phyloP scores from a whole-genome alignment of 441 rosid species.

The Gossypium lobatum region DNA sequence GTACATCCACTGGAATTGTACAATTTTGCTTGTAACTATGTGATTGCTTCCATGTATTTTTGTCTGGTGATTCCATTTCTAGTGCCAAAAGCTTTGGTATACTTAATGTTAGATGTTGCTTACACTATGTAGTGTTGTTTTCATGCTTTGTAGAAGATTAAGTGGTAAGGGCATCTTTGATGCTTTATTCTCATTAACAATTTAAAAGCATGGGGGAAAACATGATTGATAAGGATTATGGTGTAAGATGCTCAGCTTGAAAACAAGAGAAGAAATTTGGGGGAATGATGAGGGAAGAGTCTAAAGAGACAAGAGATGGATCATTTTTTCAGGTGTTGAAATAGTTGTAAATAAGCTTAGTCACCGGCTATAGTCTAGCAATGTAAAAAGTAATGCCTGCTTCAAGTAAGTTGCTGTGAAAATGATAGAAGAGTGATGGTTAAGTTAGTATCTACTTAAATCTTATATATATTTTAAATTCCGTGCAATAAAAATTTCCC shows the following conservation, averaged over 20 bases:
- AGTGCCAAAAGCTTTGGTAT: not conserved
- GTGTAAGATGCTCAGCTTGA: slow-evolving; percentile 7
- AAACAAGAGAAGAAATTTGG: not conserved
- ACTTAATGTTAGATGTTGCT: not conserved
- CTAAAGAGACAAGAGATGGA: not conserved
- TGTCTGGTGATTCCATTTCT: not conserved
- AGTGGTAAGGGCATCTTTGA: not conserved
- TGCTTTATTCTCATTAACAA: not conserved
- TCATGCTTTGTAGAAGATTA: not conserved
- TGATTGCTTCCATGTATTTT: not conserved
- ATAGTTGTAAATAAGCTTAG: slow-evolving; percentile 6
- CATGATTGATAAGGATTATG: slow-evolving; percentile 1
- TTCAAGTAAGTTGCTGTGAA: not conserved
- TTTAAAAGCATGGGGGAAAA: not conserved
- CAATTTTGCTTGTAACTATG: not conserved
- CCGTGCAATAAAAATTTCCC: not conserved
- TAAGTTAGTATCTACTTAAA: not conserved
- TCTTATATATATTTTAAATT: not conserved
- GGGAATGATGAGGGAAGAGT: not conserved
- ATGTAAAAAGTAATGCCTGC: not conserved
- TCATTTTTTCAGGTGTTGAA: not conserved
- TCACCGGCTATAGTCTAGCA: not conserved
- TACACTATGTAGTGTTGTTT: not conserved
- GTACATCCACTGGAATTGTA: not conserved
- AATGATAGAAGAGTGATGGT: not conserved